Conservation (phyloP, 805 yeast species). For the Candida verbasci region DNA sequence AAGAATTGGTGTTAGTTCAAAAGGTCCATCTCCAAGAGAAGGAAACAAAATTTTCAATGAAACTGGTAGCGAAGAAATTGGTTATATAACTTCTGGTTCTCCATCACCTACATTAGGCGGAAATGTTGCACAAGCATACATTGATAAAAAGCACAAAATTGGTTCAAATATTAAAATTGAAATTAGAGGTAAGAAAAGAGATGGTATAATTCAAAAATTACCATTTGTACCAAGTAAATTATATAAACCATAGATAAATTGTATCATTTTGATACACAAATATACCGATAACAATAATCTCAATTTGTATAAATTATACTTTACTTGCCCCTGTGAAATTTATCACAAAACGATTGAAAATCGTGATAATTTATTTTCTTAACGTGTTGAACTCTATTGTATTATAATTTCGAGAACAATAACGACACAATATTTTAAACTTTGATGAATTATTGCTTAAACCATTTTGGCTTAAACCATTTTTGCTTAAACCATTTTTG, state of each 20-base stretch:
- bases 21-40: constrained; percentile 92
- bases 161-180: constrained; percentile 72
- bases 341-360: too few relatives aligned
- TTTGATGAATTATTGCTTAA: too few relatives aligned
- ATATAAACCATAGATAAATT: constrained; percentile 4
- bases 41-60: constrained; percentile 57
- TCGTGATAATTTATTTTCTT: too few relatives aligned
- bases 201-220: constrained; percentile 71
- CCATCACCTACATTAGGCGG: constrained; percentile 58
- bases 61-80: constrained; percentile 50
- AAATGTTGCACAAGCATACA: constrained; percentile 89
- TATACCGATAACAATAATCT: too few relatives aligned
- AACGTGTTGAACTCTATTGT: too few relatives aligned
- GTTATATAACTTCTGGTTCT: constrained; percentile 60
- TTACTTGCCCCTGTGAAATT: too few relatives aligned
- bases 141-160: constrained; percentile 65
- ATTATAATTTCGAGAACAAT: too few relatives aligned
- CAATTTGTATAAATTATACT: too few relatives aligned
- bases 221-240: constrained; percentile 59
- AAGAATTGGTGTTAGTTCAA: constrained; percentile 72
- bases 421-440: too few relatives aligned
- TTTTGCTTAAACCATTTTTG: too few relatives aligned
- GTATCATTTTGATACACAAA: background rate
- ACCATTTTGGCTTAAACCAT: too few relatives aligned
- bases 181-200: constrained; percentile 78